phyloP scores from a whole-genome alignment of 495 filamentous ascomycete species.

The Patellaria atrata region DNA sequence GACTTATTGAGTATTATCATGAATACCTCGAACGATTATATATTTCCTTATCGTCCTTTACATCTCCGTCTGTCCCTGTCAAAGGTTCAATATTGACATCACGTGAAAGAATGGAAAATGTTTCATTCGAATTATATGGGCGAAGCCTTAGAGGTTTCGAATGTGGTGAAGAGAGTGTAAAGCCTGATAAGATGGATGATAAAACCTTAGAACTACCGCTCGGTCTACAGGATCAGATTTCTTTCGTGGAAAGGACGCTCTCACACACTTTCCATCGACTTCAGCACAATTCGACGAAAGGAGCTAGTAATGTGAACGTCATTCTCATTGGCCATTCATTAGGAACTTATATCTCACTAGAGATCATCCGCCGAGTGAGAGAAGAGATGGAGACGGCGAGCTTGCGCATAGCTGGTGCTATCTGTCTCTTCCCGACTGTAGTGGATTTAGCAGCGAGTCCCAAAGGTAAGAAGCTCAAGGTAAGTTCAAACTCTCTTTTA shows the following conservation, averaged over 20 bases:
- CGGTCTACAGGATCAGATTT: slow-evolving; percentile 50
- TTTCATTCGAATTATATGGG: slow-evolving; percentile 45
- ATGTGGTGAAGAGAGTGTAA: slow-evolving; percentile 27
- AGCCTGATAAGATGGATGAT: not conserved
- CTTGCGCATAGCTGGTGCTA: slow-evolving; percentile 20
- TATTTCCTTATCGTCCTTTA: slow-evolving; percentile 17
- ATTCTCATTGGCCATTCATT: slow-evolving; percentile 45
- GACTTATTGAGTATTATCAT: slow-evolving; percentile 67
- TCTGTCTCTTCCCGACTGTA: slow-evolving; percentile 25
- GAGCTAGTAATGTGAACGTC: slow-evolving; percentile 30
- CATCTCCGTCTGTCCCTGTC: slow-evolving; percentile 8
- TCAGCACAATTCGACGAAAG: slow-evolving; percentile 6
- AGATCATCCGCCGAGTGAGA: slow-evolving; percentile 18
- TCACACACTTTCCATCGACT: no score
- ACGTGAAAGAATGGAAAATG: no score
- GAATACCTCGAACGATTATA: slow-evolving; percentile 48
- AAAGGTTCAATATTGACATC: no score
- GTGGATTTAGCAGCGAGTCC: slow-evolving; percentile 20
- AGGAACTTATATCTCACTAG: slow-evolving; percentile 24
- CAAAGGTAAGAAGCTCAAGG: slow-evolving; percentile 17
- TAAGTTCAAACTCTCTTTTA: slow-evolving; percentile 9
- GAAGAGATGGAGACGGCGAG: not conserved
- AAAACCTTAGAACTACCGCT: slow-evolving; percentile 3
- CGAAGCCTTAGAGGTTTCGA: slow-evolving; percentile 63
- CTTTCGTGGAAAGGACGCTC: slow-evolving; percentile 29